These are phyloP conservation scores for Aspergillus sp. DNA, from an alignment of 2,329 filamentous ascomycete genomes.

Conservation along the genomic window DNA sequence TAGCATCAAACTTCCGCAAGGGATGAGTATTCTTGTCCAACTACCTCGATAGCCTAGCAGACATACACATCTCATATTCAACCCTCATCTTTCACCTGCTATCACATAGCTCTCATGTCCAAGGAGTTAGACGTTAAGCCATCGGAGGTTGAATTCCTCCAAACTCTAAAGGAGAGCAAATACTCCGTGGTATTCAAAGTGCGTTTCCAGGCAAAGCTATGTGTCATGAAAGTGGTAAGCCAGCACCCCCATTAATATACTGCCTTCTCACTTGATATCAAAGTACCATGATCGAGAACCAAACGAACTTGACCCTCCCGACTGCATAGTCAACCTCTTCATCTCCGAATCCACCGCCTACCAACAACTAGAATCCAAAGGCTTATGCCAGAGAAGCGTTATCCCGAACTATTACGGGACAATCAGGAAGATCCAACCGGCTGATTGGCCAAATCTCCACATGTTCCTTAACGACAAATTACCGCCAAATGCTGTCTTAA, in stretches of 20 bases:
- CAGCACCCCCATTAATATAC: neutral
- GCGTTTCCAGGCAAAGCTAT: neutral
- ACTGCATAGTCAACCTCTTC: constrained; percentile 20
- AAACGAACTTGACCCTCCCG: constrained; percentile 9
- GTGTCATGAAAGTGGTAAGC: neutral
- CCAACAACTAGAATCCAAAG: constrained; percentile 18
- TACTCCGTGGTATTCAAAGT: neutral
- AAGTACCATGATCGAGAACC: constrained; percentile 18
- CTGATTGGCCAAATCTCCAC: constrained; percentile 7
- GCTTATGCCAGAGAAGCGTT: constrained; percentile 17
- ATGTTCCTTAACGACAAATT: constrained; percentile 21
- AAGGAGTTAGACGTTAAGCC: neutral
- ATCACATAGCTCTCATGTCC: neutral
- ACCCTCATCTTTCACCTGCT: neutral
- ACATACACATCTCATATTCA: neutral
- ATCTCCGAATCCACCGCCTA: constrained; percentile 21
- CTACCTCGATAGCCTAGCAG: neutral
- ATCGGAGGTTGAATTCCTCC: neutral
- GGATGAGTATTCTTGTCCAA: neutral
- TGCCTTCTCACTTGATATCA: neutral
- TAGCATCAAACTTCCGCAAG: no score
- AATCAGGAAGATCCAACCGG: constrained; percentile 15
- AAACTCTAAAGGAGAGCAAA: neutral
- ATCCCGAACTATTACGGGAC: constrained; percentile 22
- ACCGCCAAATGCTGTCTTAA: neutral